These are phyloP conservation scores for Ceratocystis alfenasii DNA, from an alignment of 2,329 filamentous ascomycete genomes.

Conservation along the genomic window DNA sequence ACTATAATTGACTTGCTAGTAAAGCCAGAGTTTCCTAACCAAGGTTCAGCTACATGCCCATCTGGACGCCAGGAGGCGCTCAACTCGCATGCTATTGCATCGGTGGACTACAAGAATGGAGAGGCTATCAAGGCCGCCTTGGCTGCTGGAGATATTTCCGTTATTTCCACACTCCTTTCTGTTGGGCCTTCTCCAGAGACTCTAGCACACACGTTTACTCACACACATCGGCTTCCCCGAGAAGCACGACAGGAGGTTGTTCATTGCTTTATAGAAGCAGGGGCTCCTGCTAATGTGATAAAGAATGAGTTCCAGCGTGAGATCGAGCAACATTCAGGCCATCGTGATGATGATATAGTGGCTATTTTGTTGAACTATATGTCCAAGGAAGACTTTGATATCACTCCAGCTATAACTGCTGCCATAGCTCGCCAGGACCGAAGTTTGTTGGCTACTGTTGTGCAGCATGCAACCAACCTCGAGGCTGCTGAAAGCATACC, in stretches of 20 bases:
- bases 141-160: slow-evolving; percentile 33
- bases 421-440: slow-evolving; percentile 40
- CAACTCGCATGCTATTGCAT: slow-evolving; percentile 40
- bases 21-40: slow-evolving; percentile 36
- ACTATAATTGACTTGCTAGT: slow-evolving; percentile 40
- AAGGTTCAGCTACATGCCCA: slow-evolving; percentile 21
- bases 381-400: slow-evolving; percentile 43
- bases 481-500: slow-evolving; percentile 39
- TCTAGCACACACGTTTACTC: slow-evolving; percentile 38
- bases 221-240: slow-evolving; percentile 34
- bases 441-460: slow-evolving; percentile 34
- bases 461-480: slow-evolving; percentile 37
- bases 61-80: slow-evolving; percentile 26
- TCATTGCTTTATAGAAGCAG: slow-evolving; percentile 39
- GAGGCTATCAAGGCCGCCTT: slow-evolving; percentile 41
- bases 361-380: slow-evolving; percentile 40
- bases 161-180: slow-evolving; percentile 37
- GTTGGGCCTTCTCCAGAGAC: slow-evolving; percentile 38
- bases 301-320: slow-evolving; percentile 41
- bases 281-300: slow-evolving; percentile 37
- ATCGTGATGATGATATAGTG: slow-evolving; percentile 41
- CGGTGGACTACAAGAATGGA: slow-evolving; percentile 41
- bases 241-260: slow-evolving; percentile 38
- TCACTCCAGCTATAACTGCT: slow-evolving; percentile 38
- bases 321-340: slow-evolving; percentile 37